Evolutionary conservation across 2,329 filamentous ascomycete genomes (phyloP), one percentile per base, ranked within the genome.

Genomic region (Apiospora rasikravindrae): DNA sequence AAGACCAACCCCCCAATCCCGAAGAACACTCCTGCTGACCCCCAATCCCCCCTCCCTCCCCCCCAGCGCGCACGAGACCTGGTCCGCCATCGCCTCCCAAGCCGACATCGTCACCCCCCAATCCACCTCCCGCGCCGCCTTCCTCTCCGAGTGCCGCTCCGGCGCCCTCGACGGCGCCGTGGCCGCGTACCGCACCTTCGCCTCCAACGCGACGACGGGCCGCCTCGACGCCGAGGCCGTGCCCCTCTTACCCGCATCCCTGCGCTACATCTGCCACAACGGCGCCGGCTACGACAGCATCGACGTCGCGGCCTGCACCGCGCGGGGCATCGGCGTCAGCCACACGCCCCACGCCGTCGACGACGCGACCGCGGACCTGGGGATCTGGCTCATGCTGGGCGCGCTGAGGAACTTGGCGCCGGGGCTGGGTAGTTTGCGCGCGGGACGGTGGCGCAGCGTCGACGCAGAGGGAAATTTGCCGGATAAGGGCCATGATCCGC

Each of bases 221-320:
- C 82, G 84, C 26, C 84, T 96, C 74, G 93, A 97, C 79, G 86
- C 86, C 64, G 92, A 94, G 80, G 82, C 96, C n/a, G 82, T 95
- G 47, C 81, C 86, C 61, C 86, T 81, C 1, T 81, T 91, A 26
- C 89, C 90, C 5, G 75, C 80, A n/a, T 85, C 84, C 22, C 80
- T 91, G 61, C 84, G 83, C 73, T 92, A 88, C 77, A 83, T 92
- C 75, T 89, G 87, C 77, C 89, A 91, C 80, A 90, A 90, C 76
- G 89, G 93, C 73, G 93, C 94, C 71, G 95, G 95, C 49, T 97
- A 97, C 82, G 94, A 97, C 81, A 92, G 95, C 81, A 86, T 97
- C 74, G 91, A 95, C 80, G 86, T 95, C 11, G 81, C 88, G 67
- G 92, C 92, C 51, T 96, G 93, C 84, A 92, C 90, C 13, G 84